Evolutionary conservation across 2,329 filamentous ascomycete genomes (phyloP).

Genomic region (Phialophora expanda): DNA sequence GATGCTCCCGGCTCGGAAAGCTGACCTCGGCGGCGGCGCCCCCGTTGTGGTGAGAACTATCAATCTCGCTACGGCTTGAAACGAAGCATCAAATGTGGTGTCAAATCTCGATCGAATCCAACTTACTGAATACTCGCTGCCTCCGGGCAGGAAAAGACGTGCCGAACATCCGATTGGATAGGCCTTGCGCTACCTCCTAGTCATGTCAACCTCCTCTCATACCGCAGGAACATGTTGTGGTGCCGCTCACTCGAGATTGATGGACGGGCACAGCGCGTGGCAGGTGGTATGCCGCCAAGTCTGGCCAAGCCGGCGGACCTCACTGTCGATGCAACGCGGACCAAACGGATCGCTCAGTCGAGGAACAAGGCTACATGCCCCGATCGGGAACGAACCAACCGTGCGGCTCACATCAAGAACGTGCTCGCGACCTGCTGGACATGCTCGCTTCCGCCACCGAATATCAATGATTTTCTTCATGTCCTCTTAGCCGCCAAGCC

Average conservation of each 20-base stretch:
- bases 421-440: background rate
- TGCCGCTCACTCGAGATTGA: too few species aligned
- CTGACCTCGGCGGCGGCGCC: background rate
- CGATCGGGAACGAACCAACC: background rate
- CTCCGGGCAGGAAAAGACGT: background rate
- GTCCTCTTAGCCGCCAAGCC: conserved; percentile 5
- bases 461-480: background rate
- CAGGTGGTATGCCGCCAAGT: background rate
- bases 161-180: background rate
- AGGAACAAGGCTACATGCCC: conserved; percentile 5
- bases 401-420: conserved; percentile 7
- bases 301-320: conserved; percentile 7
- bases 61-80: background rate
- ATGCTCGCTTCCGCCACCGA: background rate
- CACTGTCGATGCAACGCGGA: background rate
- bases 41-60: background rate
- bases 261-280: background rate
- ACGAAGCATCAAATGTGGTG: background rate
- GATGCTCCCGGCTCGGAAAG: background rate
- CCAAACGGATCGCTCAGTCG: background rate
- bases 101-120: background rate
- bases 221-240: too few species aligned
- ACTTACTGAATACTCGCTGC: background rate
- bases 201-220: background rate
- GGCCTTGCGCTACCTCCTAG: background rate